Base-by-base conservation (phyloP, 2,329 filamentous ascomycete species). In the Capronia epimyces region DNA sequence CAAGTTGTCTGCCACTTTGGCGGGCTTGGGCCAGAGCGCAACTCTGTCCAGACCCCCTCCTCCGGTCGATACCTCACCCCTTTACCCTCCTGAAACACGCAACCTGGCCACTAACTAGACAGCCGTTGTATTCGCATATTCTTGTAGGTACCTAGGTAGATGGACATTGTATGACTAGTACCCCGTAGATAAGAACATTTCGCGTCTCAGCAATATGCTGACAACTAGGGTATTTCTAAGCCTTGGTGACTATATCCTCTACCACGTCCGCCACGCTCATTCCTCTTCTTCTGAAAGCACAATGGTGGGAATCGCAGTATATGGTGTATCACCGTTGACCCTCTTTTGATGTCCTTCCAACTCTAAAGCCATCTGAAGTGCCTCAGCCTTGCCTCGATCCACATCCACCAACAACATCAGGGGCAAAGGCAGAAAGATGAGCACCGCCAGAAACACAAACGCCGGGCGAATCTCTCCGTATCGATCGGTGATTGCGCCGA, bases 401-500 rank as follows among this genome's bases (percentile, higher is more conserved):
- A 95, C 87, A 66, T 96, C 78, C 29, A 98, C 87, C 48, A 89
- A 79, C 65, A 83, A 85, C 69, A 97, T 87, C 44, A 97, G 72
- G 1, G 89, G 88, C 13, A 90, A 83, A 1, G 93, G 90, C 1
- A 95, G 68, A 4, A 86, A 84, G 5, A 98, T 86, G n/a, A 98
- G 71, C 3, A 82, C 75, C 0, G 88, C 89, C 34, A 98, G 74
- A 66, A 98, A 98, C 77, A 86, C 89, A 68, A 98, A 98, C 1
- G 91, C 90, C 5, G 86, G 86, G 43, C 87, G 78, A 52, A 93
- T 91, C 60, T 87, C 83, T 3, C 87, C 87, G 22, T 84, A 85
- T 44, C 75, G 80, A 68, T 97, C 90, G 10, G 93, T 95, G 58
- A 98, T 95, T 10, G 83, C 82, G 1, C 90, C 93, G 0, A 98